Conservation (phyloP, 768 basidiomycete species). For the Kwoniella bestiolae region DNA sequence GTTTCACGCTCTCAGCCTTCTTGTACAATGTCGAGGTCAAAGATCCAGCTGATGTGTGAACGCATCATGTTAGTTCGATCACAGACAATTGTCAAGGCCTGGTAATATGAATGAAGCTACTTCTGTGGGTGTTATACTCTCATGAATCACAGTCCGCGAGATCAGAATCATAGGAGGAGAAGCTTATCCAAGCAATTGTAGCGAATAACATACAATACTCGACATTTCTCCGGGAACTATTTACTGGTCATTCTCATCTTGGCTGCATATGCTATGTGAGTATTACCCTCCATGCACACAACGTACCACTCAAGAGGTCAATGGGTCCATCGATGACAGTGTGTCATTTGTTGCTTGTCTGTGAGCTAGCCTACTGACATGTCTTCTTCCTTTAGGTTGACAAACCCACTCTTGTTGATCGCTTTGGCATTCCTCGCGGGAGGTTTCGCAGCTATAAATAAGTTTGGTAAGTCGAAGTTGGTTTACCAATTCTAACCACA, state of each 20-base stretch:
- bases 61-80: slow-evolving; percentile 51
- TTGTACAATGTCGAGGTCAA: neutral
- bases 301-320: no score
- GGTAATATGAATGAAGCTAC: slow-evolving; percentile 57
- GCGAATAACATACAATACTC: slow-evolving; percentile 92
- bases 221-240: slow-evolving; percentile 75
- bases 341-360: no score
- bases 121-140: slow-evolving; percentile 34
- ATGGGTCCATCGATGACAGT: no score
- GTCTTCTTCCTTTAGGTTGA: slow-evolving; percentile 64
- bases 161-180: no score
- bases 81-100: slow-evolving; percentile 54
- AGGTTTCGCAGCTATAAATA: slow-evolving; percentile 89
- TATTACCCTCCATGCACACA: slow-evolving; percentile 21
- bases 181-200: no score
- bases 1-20: slow-evolving; percentile 15
- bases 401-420: slow-evolving; percentile 75
- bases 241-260: slow-evolving; percentile 85
- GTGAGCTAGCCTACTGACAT: no score
- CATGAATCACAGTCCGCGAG: neutral
- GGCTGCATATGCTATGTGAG: slow-evolving; percentile 80
- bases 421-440: slow-evolving; percentile 85
- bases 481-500: neutral
- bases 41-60: slow-evolving; percentile 8
- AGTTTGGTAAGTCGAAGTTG: slow-evolving; percentile 69